A percentile compares a stretch with the other conserved stretches of the same genome.
Conservation (phyloP, 139 green algal genomes). For the Coccomyxa sp. region DNA sequence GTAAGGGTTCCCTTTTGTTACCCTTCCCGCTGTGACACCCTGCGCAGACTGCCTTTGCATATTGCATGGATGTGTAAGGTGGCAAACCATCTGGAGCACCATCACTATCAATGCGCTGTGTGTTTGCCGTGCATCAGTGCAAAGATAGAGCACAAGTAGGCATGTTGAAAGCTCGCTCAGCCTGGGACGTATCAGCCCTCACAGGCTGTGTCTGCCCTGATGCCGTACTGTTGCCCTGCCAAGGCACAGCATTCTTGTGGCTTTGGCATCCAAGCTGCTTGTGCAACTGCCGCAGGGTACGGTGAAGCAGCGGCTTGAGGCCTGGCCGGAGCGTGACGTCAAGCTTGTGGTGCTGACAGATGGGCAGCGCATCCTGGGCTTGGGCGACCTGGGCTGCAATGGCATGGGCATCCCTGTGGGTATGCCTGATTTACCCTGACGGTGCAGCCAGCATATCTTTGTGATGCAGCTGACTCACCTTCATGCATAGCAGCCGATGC, state of each 20-base stretch:
- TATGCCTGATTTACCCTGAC: not conserved
- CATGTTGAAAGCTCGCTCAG: too few species aligned
- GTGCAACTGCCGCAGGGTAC: constrained; percentile 11
- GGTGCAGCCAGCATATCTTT: not conserved
- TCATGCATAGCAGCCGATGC: too few species aligned
- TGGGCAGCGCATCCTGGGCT: constrained; percentile 61
- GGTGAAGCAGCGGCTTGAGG: not conserved
- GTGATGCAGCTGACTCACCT: too few species aligned
- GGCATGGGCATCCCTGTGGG: constrained; percentile 52
- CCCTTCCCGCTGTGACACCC: not conserved
- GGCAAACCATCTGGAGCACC: too few species aligned
- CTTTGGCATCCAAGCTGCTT: too few species aligned
- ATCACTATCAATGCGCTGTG: not conserved
- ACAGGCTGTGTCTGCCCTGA: too few species aligned
- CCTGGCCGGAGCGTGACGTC: constrained; percentile 27
- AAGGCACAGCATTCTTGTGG: too few species aligned
- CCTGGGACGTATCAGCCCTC: too few species aligned
- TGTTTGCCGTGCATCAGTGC: not conserved
- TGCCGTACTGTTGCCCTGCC: too few species aligned
- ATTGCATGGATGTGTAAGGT: too few species aligned
- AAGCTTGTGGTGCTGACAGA: constrained; percentile 52
- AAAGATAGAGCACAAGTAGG: not conserved
- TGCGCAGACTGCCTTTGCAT: too few species aligned
- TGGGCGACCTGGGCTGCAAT: constrained; percentile 58
- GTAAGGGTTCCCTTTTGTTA: not conserved